These are phyloP conservation scores for Taxillus chinensis DNA, from an alignment of 164 flowering plant species.

Conservation along the genomic window DNA sequence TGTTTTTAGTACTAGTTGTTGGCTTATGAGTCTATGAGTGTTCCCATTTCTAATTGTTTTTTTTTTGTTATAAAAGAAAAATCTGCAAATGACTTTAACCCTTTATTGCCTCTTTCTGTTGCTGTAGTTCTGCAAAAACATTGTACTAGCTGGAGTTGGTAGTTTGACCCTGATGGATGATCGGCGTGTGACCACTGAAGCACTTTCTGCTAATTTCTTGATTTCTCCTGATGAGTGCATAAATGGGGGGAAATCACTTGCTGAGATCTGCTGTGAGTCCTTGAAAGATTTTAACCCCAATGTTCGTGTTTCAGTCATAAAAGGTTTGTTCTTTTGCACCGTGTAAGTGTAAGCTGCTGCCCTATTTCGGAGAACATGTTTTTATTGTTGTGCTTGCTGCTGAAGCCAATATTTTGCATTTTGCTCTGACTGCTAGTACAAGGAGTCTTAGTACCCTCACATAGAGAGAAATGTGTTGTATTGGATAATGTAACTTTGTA, in stretches of 20 bases:
- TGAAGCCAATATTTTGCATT: too few relatives aligned
- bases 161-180: slow-evolving; percentile 86
- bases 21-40: too few relatives aligned
- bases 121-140: slow-evolving; percentile 93
- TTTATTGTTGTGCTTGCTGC: not conserved
- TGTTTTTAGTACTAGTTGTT: too few relatives aligned
- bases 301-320: slow-evolving; percentile 77
- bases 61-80: too few relatives aligned
- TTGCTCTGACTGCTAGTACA: too few relatives aligned
- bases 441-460: too few relatives aligned
- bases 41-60: too few relatives aligned
- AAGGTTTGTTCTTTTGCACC: slow-evolving; percentile 33
- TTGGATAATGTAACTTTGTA: too few relatives aligned
- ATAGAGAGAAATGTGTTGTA: too few relatives aligned
- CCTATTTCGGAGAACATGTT: not conserved
- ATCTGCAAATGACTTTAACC: too few relatives aligned
- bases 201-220: slow-evolving; percentile 62
- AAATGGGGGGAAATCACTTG: slow-evolving; percentile 46
- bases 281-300: slow-evolving; percentile 85
- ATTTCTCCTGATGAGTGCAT: slow-evolving; percentile 51
- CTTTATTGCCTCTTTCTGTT: not conserved
- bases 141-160: slow-evolving; percentile 92
- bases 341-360: not conserved
- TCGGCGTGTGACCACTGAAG: slow-evolving; percentile 53
- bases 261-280: slow-evolving; percentile 85